Evolutionary conservation across 2,329 filamentous ascomycete species (phyloP).

Genomic region (Geosmithia flava): DNA sequence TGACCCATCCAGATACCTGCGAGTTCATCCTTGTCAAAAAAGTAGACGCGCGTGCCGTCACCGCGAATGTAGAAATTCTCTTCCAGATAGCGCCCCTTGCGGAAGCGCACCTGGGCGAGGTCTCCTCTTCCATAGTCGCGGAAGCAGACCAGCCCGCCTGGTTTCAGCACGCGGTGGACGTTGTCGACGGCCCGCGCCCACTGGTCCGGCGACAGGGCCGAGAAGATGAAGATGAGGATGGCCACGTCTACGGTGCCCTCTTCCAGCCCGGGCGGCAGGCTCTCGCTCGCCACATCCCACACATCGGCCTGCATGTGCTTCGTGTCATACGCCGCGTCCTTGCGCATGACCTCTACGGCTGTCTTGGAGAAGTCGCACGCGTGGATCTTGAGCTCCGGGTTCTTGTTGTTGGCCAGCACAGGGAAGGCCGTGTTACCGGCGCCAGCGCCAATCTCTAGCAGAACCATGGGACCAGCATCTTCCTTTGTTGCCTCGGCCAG

Average conservation of each 20-base stretch:
- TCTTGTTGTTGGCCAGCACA: conserved; percentile 72
- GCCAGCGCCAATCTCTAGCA: conserved; percentile 88
- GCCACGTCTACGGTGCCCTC: conserved; percentile 83
- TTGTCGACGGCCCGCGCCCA: conserved; percentile 78
- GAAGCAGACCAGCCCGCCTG: conserved; percentile 87
- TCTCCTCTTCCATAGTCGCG: conserved; percentile 94
- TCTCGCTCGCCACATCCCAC: conserved; percentile 73
- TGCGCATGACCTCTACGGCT: conserved; percentile 85
- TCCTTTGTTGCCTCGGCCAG: conserved; percentile 62
- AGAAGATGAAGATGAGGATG: conserved; percentile 95
- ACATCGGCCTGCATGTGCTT: conserved; percentile 75
- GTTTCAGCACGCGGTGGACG: conserved; percentile 71
- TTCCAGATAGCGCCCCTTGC: conserved; percentile 84
- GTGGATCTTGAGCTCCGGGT: conserved; percentile 70
- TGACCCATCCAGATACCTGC: conserved; percentile 60
- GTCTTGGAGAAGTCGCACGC: conserved; percentile 95
- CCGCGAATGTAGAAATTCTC: conserved; percentile 97
- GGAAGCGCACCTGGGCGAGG: conserved; percentile 91
- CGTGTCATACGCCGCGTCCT: conserved; percentile 62
- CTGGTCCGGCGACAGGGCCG: conserved; percentile 71
- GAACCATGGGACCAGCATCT: conserved; percentile 53
- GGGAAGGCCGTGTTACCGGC: conserved; percentile 96
- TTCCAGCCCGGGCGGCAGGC: conserved; percentile 62
- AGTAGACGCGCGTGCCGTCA: conserved; percentile 93
- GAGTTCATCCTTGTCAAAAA: conserved; percentile 83